Evolutionary conservation across 2,329 filamentous ascomycete species (phyloP), one percentile per base, ranked within the genome.

Genomic region (Penicillium sp.): DNA sequence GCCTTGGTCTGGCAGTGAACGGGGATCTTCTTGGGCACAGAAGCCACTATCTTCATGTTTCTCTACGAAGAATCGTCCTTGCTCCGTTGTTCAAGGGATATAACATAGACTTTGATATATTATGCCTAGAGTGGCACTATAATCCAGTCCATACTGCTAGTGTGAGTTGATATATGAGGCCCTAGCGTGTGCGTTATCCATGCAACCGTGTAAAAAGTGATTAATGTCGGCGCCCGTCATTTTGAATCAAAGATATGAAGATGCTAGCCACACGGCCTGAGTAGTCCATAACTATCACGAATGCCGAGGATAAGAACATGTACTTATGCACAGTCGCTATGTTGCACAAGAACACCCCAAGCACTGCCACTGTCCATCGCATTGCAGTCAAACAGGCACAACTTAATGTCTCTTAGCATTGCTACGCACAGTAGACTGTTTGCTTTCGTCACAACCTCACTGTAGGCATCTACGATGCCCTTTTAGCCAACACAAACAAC

Each of bases 1-100:
- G 75, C 69, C 7, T 64, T 81, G 77, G 69, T 76, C 1, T 81
- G 73, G 72, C 80, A 77, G 77, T 80, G 71, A 71, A 73, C 65
- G 42, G 67, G 67, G 18, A 76, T 79, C 46, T 65, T 79, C 32
- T 66, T 79, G 25, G 71, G 71, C 3, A 52, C 67, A 9, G 66
- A 68, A 6, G 52, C 80, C 0, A 4, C 79, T 4, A 55, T 73
- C 12, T 72, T 80, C 39, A 32, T 74, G 1, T 79, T 81, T 49
- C 57, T 70, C 13, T 81, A 76, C 51, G 76, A 81, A 41, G 79
- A 77, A 74, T 71, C 0, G 74, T 60, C 47, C 64, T 58, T 31
- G 41, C 7, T 31, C 15, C 16, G 6, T 50, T 32, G 3, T n/a
- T 42, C 9, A 1, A 5, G 1, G 6, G 1, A 13, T 34, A 5